Conservation (phyloP, 2,329 filamentous ascomycete genomes). For the Didymella pomorum region DNA sequence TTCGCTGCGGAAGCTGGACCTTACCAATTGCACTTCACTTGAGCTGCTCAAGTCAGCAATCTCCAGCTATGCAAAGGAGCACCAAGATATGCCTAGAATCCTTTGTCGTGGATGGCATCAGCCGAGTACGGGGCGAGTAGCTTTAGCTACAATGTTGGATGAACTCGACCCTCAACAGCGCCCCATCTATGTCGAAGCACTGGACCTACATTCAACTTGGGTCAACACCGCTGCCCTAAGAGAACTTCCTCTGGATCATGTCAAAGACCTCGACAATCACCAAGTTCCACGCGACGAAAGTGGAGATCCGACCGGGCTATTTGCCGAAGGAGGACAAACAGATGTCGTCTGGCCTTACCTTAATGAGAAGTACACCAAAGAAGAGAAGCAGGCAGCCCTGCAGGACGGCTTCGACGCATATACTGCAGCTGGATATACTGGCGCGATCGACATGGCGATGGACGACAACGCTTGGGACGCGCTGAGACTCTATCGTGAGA, state of each 20-base stretch:
- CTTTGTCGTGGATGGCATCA: slow-evolving; percentile 57
- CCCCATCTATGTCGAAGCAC: slow-evolving; percentile 61
- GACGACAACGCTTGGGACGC: slow-evolving; percentile 23
- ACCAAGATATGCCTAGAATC: slow-evolving; percentile 56
- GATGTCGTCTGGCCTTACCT: slow-evolving; percentile 58
- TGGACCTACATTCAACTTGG: slow-evolving; percentile 63
- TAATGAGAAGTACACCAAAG: slow-evolving; percentile 54
- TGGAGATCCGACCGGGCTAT: slow-evolving; percentile 19
- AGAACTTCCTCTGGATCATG: slow-evolving; percentile 55
- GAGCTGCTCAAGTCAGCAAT: slow-evolving; percentile 57
- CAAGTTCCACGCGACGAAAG: slow-evolving; percentile 18
- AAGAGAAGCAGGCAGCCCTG: slow-evolving; percentile 57
- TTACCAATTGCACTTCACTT: slow-evolving; percentile 55
- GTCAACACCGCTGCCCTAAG: slow-evolving; percentile 58
- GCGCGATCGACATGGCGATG: slow-evolving; percentile 61
- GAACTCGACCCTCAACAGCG: slow-evolving; percentile 53
- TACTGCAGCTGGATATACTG: slow-evolving; percentile 59
- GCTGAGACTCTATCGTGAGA: slow-evolving; percentile 45
- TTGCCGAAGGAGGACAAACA: slow-evolving; percentile 21
- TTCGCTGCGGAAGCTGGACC: slow-evolving; percentile 57
- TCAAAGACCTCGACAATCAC: slow-evolving; percentile 28
- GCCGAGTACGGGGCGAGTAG: slow-evolving; percentile 59
- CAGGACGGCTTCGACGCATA: slow-evolving; percentile 56
- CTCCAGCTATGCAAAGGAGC: slow-evolving; percentile 50
- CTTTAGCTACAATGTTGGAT: slow-evolving; percentile 57